Evolutionary conservation across 2,329 filamentous ascomycete genomes (phyloP).

Genomic region (Anthostomella pinea): DNA sequence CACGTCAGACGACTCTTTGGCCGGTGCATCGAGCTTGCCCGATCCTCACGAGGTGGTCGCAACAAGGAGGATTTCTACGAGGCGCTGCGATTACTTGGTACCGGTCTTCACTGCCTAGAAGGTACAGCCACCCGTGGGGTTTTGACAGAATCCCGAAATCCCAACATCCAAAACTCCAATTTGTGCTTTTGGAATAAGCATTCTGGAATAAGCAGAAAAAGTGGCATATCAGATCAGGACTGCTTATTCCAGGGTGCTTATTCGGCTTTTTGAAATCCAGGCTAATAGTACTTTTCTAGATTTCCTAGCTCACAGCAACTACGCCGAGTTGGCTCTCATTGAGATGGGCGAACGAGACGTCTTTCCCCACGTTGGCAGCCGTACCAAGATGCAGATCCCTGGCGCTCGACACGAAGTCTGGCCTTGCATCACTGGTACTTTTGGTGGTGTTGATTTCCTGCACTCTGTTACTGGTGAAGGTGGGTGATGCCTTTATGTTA

Average conservation of each 20-base stretch:
- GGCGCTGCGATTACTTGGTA: constrained; percentile 80
- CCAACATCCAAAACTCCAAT: too few relatives aligned
- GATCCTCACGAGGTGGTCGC: constrained; percentile 63
- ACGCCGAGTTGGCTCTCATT: constrained; percentile 81
- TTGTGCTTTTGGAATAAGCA: too few relatives aligned
- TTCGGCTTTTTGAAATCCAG: too few relatives aligned
- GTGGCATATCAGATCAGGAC: too few relatives aligned
- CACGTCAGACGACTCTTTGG: constrained; percentile 73
- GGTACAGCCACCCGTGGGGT: too few relatives aligned
- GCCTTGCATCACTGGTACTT: constrained; percentile 85
- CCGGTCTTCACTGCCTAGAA: constrained; percentile 85
- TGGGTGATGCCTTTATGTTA: too few relatives aligned
- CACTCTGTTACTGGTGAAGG: constrained; percentile 76
- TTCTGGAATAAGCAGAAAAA: too few relatives aligned
- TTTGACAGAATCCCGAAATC: too few relatives aligned
- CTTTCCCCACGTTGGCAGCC: constrained; percentile 82
- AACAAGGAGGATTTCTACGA: constrained; percentile 81
- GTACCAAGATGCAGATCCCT: constrained; percentile 66
- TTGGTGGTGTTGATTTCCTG: constrained; percentile 91
- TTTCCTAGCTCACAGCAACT: constrained; percentile 92
- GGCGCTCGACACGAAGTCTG: constrained; percentile 68
- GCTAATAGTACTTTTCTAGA: too few relatives aligned
- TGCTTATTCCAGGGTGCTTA: too few relatives aligned
- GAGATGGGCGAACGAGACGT: constrained; percentile 78
- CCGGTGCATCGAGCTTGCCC: constrained; percentile 74